Evolutionary conservation across 495 filamentous ascomycete species (phyloP), one percentile per base, ranked within the genome.

Genomic region (Usnea hakonensis): DNA sequence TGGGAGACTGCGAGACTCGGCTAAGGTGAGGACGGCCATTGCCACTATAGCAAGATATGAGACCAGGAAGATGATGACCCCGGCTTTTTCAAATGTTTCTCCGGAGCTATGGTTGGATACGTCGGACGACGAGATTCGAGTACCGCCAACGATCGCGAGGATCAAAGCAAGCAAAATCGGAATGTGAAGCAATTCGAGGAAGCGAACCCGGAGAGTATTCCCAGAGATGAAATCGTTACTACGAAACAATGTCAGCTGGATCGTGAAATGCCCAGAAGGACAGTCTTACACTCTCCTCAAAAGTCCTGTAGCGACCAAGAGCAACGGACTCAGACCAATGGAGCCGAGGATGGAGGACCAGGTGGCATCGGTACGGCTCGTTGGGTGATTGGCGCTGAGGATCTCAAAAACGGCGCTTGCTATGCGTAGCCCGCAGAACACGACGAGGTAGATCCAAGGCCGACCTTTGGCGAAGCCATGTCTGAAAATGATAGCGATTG

Each of bases 21-120:
- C 10, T 8, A 61, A 19, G 19, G 55, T 57, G 52, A 56, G n/a
- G n/a, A 65, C 14, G 19, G 61, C 54, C 8, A 61, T 30, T n/a
- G 35, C 61, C n/a, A 50, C 7, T n/a, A 57, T 41, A 30, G 21
- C 57, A 9, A 66, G 9, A 41, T 48, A 67, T 19, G 37, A 35
- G 40, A 67, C 26, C 13, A 67, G 35, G 35, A 60, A 67, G 16
- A 67, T 23, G 26, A 67, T 64, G 33, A 41, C 35, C 30, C 46
- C 61, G 38, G 57, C 62, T 28, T 56, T 52, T 30, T 35, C 43
- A 35, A 58, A 48, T 17, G 32, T 32, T 37, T 40, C 30, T 21
- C 61, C 65, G 8, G 28, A 32, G 33, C n/a, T 33, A 9, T 40
- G 38, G 17, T 58, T 35, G 1, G 26, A 21, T 26, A 23, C 11